Evolutionary conservation across 352 stramenopile genomes (phyloP), one percentile per base, ranked within the genome.

Genomic region (Globisporangium barbulae): DNA sequence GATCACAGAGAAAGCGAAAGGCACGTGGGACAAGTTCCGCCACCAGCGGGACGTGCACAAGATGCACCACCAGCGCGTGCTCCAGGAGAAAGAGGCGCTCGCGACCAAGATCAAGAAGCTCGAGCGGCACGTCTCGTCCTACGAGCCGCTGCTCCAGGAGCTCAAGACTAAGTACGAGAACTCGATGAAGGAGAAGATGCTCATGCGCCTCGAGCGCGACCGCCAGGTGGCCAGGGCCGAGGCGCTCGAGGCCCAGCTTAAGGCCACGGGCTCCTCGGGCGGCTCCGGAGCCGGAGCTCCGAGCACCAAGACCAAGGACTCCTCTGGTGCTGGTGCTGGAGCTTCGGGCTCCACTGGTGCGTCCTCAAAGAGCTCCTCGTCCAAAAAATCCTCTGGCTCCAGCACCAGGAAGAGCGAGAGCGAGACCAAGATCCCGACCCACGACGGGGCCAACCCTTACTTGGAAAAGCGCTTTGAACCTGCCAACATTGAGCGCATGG

Each of bases 181-280:
- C 52, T 92, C 90, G 7, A 98, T 98, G 88, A 98, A 98, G 71
- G 95, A 98, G 70, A 98, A 98, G 69, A 98, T 98, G 94, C 88
- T 98, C 33, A 97, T 98, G 85, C 87, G 91, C 7, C 87, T 98
- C 45, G 93, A 98, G 70, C 75, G 94, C 21, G 95, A 98, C 63
- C 89, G 93, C 1, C 87, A 96, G 59, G 89, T 85, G 33, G 91
- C 93, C 19, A 90, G 83, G 58, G 85, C 89, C 7, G 88, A 98
- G 54, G 88, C 88, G n/a, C 76, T 98, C 1, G 91, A 98, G 63
- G 64, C 72, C 13, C 90, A 98, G 60, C 71, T 98, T 13, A 90
- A 89, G 64, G 65, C 75, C 4, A 35, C 85, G 12, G 60, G 54
- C 2, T 59, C 65, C 52, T 31, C 63, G 30, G 25, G 65, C 61